phyloP scores from a whole-genome alignment of 2,329 filamentous ascomycete genomes.

The Kalmusia sp. region DNA sequence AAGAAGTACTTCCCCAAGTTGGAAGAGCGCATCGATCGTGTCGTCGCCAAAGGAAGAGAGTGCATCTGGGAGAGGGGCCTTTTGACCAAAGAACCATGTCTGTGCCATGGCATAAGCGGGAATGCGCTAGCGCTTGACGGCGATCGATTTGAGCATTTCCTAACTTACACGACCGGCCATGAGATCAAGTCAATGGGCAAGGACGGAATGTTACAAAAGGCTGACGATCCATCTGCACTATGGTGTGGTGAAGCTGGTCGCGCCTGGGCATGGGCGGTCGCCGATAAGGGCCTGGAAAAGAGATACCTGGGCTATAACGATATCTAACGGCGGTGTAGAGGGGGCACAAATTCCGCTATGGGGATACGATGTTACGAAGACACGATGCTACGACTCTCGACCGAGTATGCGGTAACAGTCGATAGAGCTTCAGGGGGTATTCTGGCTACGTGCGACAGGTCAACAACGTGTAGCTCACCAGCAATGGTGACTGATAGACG shows the following conservation, averaged over 20 bases:
- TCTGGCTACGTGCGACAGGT: neutral
- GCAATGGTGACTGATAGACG: neutral
- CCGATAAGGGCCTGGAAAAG: conserved; percentile 54
- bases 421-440: neutral
- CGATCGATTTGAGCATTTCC: conserved; percentile 63
- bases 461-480: neutral
- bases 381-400: conserved; percentile 32
- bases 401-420: neutral
- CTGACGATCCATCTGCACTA: conserved; percentile 57
- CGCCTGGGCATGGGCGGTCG: conserved; percentile 57
- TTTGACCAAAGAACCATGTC: conserved; percentile 68
- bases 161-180: conserved; percentile 64
- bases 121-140: conserved; percentile 65
- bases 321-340: conserved; percentile 38
- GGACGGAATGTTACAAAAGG: conserved; percentile 60
- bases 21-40: conserved; percentile 59
- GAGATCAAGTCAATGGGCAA: conserved; percentile 62
- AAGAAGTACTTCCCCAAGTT: conserved; percentile 63
- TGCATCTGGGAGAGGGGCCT: conserved; percentile 65
- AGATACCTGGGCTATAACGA: conserved; percentile 59
- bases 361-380: neutral
- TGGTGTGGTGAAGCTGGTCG: conserved; percentile 59
- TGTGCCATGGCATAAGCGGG: conserved; percentile 71
- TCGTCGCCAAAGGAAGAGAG: conserved; percentile 59
- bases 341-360: neutral